phyloP scores from a whole-genome alignment of 2,329 filamentous ascomycete genomes.

The Catunica adiposa region DNA sequence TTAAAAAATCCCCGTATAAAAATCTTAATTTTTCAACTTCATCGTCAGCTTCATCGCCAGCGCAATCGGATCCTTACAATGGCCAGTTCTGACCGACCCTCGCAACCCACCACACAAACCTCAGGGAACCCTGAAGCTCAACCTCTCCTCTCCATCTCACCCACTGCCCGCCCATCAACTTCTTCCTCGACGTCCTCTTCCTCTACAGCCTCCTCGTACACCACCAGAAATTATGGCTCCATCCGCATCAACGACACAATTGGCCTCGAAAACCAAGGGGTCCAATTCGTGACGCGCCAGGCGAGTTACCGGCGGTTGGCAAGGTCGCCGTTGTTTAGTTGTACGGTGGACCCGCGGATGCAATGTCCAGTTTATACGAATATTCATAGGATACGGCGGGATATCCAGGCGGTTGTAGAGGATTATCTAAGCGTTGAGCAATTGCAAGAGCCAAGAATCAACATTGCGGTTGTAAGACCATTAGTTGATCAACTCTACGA shows the following conservation, averaged over 20 bases:
- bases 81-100: no score
- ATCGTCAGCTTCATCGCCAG: no score
- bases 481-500: slow-evolving; percentile 73
- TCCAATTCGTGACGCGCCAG: slow-evolving; percentile 4
- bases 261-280: background rate
- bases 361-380: slow-evolving; percentile 59
- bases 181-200: background rate
- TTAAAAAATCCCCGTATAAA: no score
- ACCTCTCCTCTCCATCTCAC: slow-evolving; percentile 1
- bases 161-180: background rate
- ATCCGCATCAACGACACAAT: background rate
- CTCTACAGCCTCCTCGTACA: background rate
- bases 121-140: background rate
- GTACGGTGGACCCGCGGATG: slow-evolving; percentile 33
- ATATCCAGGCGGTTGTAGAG: slow-evolving; percentile 42
- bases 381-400: slow-evolving; percentile 53
- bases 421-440: slow-evolving; percentile 26
- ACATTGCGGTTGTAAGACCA: slow-evolving; percentile 61
- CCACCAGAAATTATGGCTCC: background rate
- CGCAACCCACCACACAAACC: no score
- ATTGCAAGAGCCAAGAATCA: slow-evolving; percentile 65
- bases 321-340: slow-evolving; percentile 30
- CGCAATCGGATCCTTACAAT: no score
- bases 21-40: no score
- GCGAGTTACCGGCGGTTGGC: slow-evolving; percentile 7